Conservation (phyloP, 768 basidiomycete genomes). For the Rickenella mellea region DNA sequence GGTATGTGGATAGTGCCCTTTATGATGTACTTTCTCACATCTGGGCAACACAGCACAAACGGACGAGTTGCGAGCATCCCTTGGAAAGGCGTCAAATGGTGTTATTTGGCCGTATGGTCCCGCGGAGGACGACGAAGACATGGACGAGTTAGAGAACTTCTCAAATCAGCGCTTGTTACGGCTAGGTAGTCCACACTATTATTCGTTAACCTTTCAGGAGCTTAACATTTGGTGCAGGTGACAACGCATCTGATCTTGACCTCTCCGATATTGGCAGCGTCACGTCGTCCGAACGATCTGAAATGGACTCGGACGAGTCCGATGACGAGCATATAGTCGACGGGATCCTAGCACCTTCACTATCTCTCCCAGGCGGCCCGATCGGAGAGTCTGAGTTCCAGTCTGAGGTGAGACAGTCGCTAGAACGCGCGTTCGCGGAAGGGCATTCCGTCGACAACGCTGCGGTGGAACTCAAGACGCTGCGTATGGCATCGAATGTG, state of each 20-base stretch:
- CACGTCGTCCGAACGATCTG: constrained; percentile 31
- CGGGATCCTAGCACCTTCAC: constrained; percentile 28
- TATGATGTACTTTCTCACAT: constrained; percentile 1
- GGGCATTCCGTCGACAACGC: constrained; percentile 89
- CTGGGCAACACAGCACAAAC: constrained; percentile 34
- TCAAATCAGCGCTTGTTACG: constrained; percentile 68
- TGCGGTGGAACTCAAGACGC: constrained; percentile 87
- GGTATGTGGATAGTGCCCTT: constrained; percentile 39
- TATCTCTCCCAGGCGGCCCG: constrained; percentile 39
- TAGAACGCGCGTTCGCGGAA: constrained; percentile 89
- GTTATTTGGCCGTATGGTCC: constrained; percentile 70
- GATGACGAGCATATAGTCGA: constrained; percentile 7
- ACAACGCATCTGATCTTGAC: constrained; percentile 52
- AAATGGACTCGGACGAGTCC: constrained; percentile 27
- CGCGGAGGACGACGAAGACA: constrained; percentile 52
- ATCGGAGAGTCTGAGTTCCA: constrained; percentile 60
- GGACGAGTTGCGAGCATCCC: constrained; percentile 28
- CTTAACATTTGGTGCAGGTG: constrained; percentile 31
- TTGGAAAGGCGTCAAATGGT: constrained; percentile 71
- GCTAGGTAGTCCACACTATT: constrained; percentile 36
- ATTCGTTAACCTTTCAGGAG: background rate
- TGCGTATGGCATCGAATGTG: constrained; percentile 96
- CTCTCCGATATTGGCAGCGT: constrained; percentile 50
- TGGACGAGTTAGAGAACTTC: constrained; percentile 51
- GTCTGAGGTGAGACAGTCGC: constrained; percentile 68